Base-by-base conservation (phyloP, 371 early-diverging fungal genomes). In the Gilbertella persicaria region DNA sequence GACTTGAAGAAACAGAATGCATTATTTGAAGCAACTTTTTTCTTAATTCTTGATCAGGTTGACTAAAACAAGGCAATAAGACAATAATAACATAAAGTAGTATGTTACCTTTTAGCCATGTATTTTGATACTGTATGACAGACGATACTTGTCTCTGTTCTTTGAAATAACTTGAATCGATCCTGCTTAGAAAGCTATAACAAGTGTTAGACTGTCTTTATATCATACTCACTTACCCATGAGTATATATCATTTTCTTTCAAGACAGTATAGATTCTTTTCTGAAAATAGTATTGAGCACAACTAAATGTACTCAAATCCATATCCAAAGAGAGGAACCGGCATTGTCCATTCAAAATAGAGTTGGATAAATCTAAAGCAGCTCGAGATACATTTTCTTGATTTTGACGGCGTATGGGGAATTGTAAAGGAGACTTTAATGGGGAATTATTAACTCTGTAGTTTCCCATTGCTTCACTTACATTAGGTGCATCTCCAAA, bases 401-500 rank as follows among this genome's bases (percentile, higher is more conserved):
- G 35, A 7, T 60, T 55, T 7, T 38, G 35, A 25, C 28, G 19
- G 35, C 54, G 55, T 10, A 33, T 12, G 29, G 50, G 50, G 23
- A 60, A 60, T 55, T 20, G 36, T 14, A 49, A 17, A 20, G 39
- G 45, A 13, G 44, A 19, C 50, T 49, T 6, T 28, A 21, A 23
- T 12, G 9, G 5, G 23, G 13, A 44, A 2, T 37, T 19, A 39
- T 4, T 42, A 8, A n/a, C n/a, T n/a, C n/a, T n/a, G n/a, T n/a
- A n/a, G n/a, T n/a, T n/a, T n/a, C n/a, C n/a, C n/a, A n/a, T n/a
- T n/a, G n/a, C n/a, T n/a, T 42, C 30, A 29, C 6, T 50, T 51
- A 51, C 55, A 17, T 60, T 35, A 19, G 45, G 28, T n/a, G 26
- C 26, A 23, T 43, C 50, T 25, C 60, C 55, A 50, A 50, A 60